Percentiles rank a stretch among this genome's conserved stretches.
Evolutionary conservation across 768 basidiomycete species (phyloP).

Genomic region (Collybia mongolica): DNA sequence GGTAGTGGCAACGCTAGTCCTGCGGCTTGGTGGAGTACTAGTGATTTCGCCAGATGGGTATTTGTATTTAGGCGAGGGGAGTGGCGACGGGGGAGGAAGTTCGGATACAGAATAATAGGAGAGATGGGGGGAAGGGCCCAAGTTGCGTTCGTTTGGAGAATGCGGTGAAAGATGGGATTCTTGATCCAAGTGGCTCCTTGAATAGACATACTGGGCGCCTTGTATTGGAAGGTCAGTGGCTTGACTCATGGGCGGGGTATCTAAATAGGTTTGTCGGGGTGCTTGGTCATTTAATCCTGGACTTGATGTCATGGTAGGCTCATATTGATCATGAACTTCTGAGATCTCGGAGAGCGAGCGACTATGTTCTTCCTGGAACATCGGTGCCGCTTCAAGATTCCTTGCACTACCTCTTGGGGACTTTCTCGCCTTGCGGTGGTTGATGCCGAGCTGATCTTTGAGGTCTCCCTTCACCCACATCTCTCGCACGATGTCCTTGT

Average conservation of each 20-base stretch:
- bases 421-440: constrained; percentile 56
- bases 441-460: constrained; percentile 77
- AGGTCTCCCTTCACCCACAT: constrained; percentile 85
- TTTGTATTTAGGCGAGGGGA: constrained; percentile 49
- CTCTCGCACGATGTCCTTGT: constrained; percentile 91
- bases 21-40: constrained; percentile 39
- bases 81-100: constrained; percentile 60
- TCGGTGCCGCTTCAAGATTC: constrained; percentile 65
- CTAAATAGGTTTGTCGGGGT: constrained; percentile 43
- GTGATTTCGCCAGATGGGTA: constrained; percentile 46
- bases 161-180: constrained; percentile 25
- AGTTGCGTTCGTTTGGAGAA: constrained; percentile 18
- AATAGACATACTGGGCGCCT: constrained; percentile 24
- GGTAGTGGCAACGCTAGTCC: constrained; percentile 34
- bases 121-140: constrained; percentile 34
- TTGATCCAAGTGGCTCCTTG: constrained; percentile 13
- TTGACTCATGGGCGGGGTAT: constrained; percentile 41
- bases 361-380: constrained; percentile 64
- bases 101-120: constrained; percentile 76
- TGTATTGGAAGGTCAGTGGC: constrained; percentile 23
- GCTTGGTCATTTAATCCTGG: constrained; percentile 34
- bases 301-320: constrained; percentile 37
- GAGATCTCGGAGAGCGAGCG: constrained; percentile 67
- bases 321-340: constrained; percentile 39
- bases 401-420: constrained; percentile 23